These are phyloP conservation scores for Neurospora sp. DNA, from an alignment of 495 filamentous ascomycete species.

Conservation along the genomic window DNA sequence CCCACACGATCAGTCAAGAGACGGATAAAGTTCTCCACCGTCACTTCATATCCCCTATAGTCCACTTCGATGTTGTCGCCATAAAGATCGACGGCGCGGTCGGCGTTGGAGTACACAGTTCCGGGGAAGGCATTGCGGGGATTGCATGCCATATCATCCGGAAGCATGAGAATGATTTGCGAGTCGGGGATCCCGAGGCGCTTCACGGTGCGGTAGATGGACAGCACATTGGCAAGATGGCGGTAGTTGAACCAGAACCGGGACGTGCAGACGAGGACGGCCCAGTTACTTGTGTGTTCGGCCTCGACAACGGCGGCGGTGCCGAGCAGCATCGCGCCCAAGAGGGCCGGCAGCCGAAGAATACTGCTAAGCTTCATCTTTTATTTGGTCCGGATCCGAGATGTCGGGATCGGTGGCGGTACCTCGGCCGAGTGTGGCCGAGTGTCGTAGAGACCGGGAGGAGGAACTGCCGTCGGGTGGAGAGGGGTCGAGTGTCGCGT, in stretches of 20 bases:
- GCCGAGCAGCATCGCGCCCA: conserved; percentile 34
- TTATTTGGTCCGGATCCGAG: not conserved
- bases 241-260: conserved; percentile 99
- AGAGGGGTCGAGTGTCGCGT: not conserved
- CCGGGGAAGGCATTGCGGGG: conserved; percentile 95
- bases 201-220: conserved; percentile 96
- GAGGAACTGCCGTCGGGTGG: not conserved
- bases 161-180: conserved; percentile 98
- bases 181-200: conserved; percentile 95
- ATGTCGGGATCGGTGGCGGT: not conserved
- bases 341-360: conserved; percentile 31
- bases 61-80: conserved; percentile 99
- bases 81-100: conserved; percentile 90
- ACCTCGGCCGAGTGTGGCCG: not conserved
- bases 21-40: conserved; percentile 96
- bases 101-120: conserved; percentile 96
- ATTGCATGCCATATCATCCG: conserved; percentile 99
- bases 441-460: not conserved
- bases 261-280: conserved; percentile 94
- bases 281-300: conserved; percentile 97
- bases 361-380: conserved; percentile 29
- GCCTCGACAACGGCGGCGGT: conserved; percentile 36
- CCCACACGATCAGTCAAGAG: conserved; percentile 87
- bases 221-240: conserved; percentile 94
- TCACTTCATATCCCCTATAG: conserved; percentile 96